Percentiles rank a stretch among this genome's conserved stretches.
phyloP scores from a whole-genome alignment of 345 rosid species.

The Raphanus raphanistrum region DNA sequence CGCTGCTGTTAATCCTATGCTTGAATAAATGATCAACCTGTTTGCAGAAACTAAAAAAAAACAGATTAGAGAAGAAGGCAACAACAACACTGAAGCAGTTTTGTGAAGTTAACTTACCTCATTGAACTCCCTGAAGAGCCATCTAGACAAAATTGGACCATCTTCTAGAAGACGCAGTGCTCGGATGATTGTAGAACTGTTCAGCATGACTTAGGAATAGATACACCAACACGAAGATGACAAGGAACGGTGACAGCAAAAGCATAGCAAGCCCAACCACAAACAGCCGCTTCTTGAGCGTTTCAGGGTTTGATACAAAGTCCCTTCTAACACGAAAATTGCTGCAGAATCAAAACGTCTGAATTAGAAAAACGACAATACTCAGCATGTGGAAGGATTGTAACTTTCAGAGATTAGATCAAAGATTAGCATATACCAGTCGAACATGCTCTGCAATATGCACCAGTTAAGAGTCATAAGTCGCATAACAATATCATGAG shows the following conservation, averaged over 20 bases:
- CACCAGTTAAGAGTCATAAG: conserved; percentile 99
- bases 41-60: conserved; percentile 7
- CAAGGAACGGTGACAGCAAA: conserved; percentile 91
- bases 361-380: conserved; percentile 34
- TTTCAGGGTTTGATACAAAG: conserved; percentile 76
- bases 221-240: conserved; percentile 93
- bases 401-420: neutral
- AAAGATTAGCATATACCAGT: conserved; percentile 63
- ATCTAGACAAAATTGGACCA: conserved; percentile 96
- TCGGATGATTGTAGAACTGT: conserved; percentile 95
- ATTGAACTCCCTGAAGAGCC: conserved; percentile 96
- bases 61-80: conserved; percentile 1
- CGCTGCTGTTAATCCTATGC: conserved; percentile 94
- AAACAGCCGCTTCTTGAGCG: conserved; percentile 80
- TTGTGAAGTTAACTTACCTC: conserved; percentile 56
- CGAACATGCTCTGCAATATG: conserved; percentile 98
- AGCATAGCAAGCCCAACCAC: conserved; percentile 88
- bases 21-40: conserved; percentile 99
- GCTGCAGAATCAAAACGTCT: conserved; percentile 52
- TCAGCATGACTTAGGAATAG: conserved; percentile 97
- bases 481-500: conserved; percentile 93
- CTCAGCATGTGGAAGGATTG: neutral
- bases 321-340: conserved; percentile 86
- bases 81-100: neutral
- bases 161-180: conserved; percentile 93